phyloP scores from a whole-genome alignment of 75 land plant genomes.

The Ceratopteris richardii region DNA sequence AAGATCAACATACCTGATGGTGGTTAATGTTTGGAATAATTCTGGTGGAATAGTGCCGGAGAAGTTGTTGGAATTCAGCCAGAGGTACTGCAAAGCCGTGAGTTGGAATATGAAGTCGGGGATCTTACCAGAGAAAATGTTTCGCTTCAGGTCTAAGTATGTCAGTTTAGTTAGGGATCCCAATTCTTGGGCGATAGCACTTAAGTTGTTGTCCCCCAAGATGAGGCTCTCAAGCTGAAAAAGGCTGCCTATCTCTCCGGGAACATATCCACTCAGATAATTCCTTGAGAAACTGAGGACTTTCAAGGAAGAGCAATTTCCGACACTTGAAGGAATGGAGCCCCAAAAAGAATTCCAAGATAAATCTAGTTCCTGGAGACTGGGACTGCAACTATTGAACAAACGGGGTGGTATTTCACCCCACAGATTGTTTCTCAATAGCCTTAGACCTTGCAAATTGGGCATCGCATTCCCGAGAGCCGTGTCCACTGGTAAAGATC shows the following conservation, averaged over 20 bases:
- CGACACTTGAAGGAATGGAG: slow-evolving; percentile 1
- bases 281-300: background rate
- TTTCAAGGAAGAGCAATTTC: slow-evolving; percentile 5
- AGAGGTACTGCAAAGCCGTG: slow-evolving; percentile 2
- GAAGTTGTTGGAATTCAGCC: slow-evolving; percentile 6
- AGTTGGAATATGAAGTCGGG: slow-evolving; percentile 2
- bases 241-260: background rate
- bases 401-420: slow-evolving; percentile 18
- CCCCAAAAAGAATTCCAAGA: slow-evolving; percentile 4
- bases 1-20: slow-evolving; percentile 3
- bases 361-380: background rate
- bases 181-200: background rate
- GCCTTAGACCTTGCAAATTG: slow-evolving; percentile 11
- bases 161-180: background rate
- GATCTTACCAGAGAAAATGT: slow-evolving; percentile 24
- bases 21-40: background rate
- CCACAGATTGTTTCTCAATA: slow-evolving; percentile 6
- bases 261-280: background rate
- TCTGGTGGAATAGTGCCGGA: slow-evolving; percentile 6
- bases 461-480: slow-evolving; percentile 3
- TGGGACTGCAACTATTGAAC: slow-evolving; percentile 4
- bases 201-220: slow-evolving; percentile 2
- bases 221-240: slow-evolving; percentile 6
- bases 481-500: background rate
- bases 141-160: slow-evolving; percentile 24